These are phyloP conservation scores for Periconia sp. DNA, from an alignment of 2,329 filamentous ascomycete species.

Conservation along the genomic window DNA sequence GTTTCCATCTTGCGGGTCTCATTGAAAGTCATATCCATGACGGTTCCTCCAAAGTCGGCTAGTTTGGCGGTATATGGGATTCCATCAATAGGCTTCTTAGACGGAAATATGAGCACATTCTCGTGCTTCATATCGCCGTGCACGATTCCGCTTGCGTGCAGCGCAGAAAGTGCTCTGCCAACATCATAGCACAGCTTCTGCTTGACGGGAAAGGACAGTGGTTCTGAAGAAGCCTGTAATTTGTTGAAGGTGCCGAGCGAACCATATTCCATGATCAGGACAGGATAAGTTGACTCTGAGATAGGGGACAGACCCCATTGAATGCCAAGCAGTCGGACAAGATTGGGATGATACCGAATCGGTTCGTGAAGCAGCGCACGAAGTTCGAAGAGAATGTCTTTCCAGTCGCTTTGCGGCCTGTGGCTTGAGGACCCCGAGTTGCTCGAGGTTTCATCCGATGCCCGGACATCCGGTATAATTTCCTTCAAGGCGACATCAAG, in stretches of 20 bases:
- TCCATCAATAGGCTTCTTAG: neutral
- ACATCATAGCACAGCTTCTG: conserved; percentile 20
- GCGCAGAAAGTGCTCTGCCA: conserved; percentile 7
- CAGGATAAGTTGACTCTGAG: conserved; percentile 11
- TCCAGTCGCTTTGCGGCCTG: conserved; percentile 10
- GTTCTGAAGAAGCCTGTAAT: conserved; percentile 7
- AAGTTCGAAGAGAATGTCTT: conserved; percentile 13
- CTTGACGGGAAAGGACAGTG: conserved; percentile 7
- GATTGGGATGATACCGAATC: conserved; percentile 14
- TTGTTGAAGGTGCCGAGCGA: conserved; percentile 11
- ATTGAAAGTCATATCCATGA: conserved; percentile 12
- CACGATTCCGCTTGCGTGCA: conserved; percentile 14
- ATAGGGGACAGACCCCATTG: conserved; percentile 12
- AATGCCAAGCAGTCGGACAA: conserved; percentile 13
- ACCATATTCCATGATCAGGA: conserved; percentile 16
- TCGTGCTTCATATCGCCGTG: conserved; percentile 20
- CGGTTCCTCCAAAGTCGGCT: conserved; percentile 14
- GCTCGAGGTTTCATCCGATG: neutral
- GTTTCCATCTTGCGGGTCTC: conserved; percentile 6
- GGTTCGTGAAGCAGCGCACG: conserved; percentile 12
- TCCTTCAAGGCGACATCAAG: conserved; percentile 12
- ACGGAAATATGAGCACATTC: conserved; percentile 16
- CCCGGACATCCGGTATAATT: conserved; percentile 6
- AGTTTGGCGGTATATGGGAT: conserved; percentile 14
- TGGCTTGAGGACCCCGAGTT: neutral